phyloP scores from a whole-genome alignment of 1,139 yeast species.

The Candida freyschussii region DNA sequence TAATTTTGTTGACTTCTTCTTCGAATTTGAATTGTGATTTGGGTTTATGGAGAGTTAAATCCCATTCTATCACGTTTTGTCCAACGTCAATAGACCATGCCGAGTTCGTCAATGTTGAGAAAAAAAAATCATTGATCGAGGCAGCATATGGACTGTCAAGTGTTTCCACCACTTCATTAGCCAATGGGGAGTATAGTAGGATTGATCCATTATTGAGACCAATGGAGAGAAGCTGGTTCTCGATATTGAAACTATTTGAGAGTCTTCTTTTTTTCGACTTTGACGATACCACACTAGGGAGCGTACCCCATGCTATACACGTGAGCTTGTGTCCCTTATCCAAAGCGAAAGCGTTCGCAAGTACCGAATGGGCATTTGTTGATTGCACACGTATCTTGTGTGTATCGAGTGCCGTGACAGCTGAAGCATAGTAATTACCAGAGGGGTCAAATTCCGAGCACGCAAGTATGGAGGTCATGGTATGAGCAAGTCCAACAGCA shows the following conservation, averaged over 20 bases:
- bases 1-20: conserved; percentile 25
- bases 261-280: conserved; percentile 30
- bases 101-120: conserved; percentile 37
- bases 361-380: conserved; percentile 37
- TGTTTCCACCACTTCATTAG: conserved; percentile 49
- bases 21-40: conserved; percentile 39
- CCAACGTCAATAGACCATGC: conserved; percentile 63
- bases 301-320: conserved; percentile 51
- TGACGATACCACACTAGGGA: conserved; percentile 22
- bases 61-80: conserved; percentile 65
- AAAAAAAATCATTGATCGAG: conserved; percentile 50
- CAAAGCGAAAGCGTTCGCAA: conserved; percentile 41
- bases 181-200: conserved; percentile 63
- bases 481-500: conserved; percentile 1
- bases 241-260: conserved; percentile 26
- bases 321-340: conserved; percentile 52
- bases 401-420: conserved; percentile 64
- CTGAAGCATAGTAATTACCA: conserved; percentile 61
- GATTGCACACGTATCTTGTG: conserved; percentile 69
- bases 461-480: conserved; percentile 16
- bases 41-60: conserved; percentile 39
- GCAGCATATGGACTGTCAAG: conserved; percentile 47
- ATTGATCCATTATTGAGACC: conserved; percentile 66
- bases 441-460: conserved; percentile 33
- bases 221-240: conserved; percentile 47